Conservation (phyloP, 2,329 filamentous ascomycete genomes). For the Leptodontidium sp. region DNA sequence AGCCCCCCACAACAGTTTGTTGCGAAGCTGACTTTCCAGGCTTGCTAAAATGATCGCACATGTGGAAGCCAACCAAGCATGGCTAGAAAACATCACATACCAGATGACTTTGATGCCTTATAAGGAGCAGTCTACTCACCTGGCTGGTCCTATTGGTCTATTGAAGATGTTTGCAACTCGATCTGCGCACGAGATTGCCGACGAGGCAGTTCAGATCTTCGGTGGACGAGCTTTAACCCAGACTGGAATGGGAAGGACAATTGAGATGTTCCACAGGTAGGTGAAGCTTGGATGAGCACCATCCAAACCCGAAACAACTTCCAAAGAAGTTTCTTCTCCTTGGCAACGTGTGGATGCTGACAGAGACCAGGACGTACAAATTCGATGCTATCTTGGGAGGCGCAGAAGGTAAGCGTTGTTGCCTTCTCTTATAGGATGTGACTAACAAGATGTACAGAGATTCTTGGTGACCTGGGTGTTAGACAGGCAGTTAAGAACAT, state of each 20-base stretch:
- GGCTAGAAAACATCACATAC: conserved; percentile 85
- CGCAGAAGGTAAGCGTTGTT: conserved; percentile 60
- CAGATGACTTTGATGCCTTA: conserved; percentile 91
- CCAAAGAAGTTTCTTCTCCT: background rate
- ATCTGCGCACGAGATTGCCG: conserved; percentile 79
- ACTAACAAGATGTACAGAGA: conserved; percentile 57
- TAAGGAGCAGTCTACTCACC: conserved; percentile 74
- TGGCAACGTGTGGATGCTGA: background rate
- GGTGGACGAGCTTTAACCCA: conserved; percentile 83
- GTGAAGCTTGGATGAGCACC: conserved; percentile 47
- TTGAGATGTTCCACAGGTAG: conserved; percentile 81
- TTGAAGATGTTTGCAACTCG: conserved; percentile 82
- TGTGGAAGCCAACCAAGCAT: conserved; percentile 83
- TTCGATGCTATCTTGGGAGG: conserved; percentile 82
- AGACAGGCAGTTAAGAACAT: conserved; percentile 85
- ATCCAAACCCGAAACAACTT: background rate
- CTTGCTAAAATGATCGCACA: conserved; percentile 88
- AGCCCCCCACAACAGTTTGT: background rate
- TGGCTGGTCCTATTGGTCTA: conserved; percentile 83
- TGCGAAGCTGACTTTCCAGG: conserved; percentile 48
- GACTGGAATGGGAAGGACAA: conserved; percentile 80
- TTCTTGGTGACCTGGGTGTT: conserved; percentile 82
- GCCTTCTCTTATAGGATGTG: background rate
- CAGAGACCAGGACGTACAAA: conserved; percentile 56
- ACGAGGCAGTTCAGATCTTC: conserved; percentile 86